Conservation (phyloP, 2,329 filamentous ascomycete genomes). For the Pleurostoma richardsiae region DNA sequence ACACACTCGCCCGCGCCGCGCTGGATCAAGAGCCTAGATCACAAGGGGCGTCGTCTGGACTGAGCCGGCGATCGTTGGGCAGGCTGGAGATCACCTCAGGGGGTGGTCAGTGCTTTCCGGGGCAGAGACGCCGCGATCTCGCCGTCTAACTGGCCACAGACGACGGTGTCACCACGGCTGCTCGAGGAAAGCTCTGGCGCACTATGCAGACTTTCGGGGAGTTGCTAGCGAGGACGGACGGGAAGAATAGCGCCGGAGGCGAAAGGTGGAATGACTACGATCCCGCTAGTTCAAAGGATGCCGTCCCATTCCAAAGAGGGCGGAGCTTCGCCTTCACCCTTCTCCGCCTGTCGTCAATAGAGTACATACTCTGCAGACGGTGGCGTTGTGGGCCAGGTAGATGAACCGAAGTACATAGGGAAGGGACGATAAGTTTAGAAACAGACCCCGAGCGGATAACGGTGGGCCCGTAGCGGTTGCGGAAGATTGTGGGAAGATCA, state of each 20-base stretch:
- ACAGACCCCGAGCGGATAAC: too few species aligned
- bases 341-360: neutral
- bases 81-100: neutral
- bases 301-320: neutral
- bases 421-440: too few species aligned
- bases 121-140: neutral
- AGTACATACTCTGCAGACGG: too few species aligned
- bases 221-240: neutral
- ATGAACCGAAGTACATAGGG: too few species aligned
- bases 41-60: neutral
- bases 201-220: too few species aligned
- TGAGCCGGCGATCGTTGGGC: neutral
- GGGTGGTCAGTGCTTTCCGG: neutral
- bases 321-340: neutral
- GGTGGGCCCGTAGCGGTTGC: too few species aligned
- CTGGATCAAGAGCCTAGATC: neutral
- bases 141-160: neutral
- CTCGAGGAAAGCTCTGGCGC: too few species aligned
- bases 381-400: too few species aligned
- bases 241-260: neutral
- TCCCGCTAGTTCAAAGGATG: neutral
- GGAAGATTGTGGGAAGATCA: too few species aligned
- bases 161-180: neutral
- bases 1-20: neutral
- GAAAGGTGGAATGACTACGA: neutral